Percentiles rank a stretch among this genome's conserved stretches.
Evolutionary conservation across 176 grass and related monocot species (phyloP).

Genomic region (Triticum aestivum): IWGSC_CS_RefSeq_v2.1 NC_057803.1:650860098-650860597

Average conservation of each 20-base stretch:
- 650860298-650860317: slow-evolving; percentile 90
- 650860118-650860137: no score
- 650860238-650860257: slow-evolving; percentile 68
- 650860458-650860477: no score
- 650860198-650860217: neutral
- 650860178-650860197: neutral
- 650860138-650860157: neutral
- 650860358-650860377: neutral
- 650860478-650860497: neutral
- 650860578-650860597: neutral
- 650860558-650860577: neutral
- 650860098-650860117: neutral
- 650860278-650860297: slow-evolving; percentile 75
- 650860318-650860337: neutral
- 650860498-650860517: neutral
- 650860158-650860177: neutral
- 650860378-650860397: neutral
- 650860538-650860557: neutral
- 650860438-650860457: no score
- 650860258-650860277: slow-evolving; percentile 87
- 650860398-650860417: neutral
- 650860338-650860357: neutral
- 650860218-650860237: slow-evolving; percentile 42
- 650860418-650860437: no score
- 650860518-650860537: neutral